phyloP scores from a whole-genome alignment of 129 eudicot genomes.

The Centella asiatica region DNA sequence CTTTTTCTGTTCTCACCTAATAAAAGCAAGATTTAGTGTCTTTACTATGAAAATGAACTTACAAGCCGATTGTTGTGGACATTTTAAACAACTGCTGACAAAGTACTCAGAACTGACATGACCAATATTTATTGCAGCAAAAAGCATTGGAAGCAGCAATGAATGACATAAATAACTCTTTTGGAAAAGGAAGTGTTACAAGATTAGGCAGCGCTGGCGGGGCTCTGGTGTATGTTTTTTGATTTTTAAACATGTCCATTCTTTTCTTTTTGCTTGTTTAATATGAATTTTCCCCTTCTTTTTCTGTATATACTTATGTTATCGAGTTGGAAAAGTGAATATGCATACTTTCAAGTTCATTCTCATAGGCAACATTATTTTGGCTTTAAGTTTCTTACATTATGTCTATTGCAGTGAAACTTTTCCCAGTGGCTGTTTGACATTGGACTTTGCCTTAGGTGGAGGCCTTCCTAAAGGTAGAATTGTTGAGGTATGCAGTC shows the following conservation, averaged over 20 bases:
- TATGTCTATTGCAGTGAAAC: constrained; percentile 65
- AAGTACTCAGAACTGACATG: constrained; percentile 1
- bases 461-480: constrained; percentile 99
- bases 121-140: constrained; percentile 45
- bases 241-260: neutral
- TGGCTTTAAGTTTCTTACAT: neutral
- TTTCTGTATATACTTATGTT: neutral
- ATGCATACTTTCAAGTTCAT: neutral
- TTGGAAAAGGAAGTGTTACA: constrained; percentile 98
- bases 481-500: constrained; percentile 76
- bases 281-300: neutral
- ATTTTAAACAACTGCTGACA: constrained; percentile 2
- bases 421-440: constrained; percentile 95
- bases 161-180: constrained; percentile 91
- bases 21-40: neutral
- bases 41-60: neutral
- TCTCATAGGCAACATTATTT: neutral
- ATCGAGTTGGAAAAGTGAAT: neutral
- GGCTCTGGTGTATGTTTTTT: constrained; percentile 76
- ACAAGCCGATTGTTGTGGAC: neutral
- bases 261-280: neutral
- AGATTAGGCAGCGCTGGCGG: constrained; percentile 99
- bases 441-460: constrained; percentile 95
- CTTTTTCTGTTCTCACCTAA: neutral
- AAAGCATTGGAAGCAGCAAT: constrained; percentile 97